Percentiles rank a stretch among this genome's conserved stretches.
phyloP scores from a whole-genome alignment of 2,329 filamentous ascomycete genomes.

The Paramyrothecium roridum region DNA sequence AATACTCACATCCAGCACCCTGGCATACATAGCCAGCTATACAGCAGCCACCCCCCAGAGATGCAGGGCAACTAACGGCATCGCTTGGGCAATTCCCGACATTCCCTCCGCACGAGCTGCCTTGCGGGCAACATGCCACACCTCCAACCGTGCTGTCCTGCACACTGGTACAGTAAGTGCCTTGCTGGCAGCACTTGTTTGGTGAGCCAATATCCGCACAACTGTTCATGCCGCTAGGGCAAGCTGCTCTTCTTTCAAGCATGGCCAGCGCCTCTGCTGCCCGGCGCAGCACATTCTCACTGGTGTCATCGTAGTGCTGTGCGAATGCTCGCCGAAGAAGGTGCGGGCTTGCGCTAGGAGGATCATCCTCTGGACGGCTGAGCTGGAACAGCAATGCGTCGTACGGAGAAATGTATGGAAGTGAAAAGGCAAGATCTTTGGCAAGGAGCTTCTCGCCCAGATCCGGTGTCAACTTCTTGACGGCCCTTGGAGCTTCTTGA shows the following conservation, averaged over 20 bases:
- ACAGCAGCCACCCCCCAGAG: constrained; percentile 72
- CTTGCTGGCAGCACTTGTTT: constrained; percentile 69
- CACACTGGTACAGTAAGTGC: constrained; percentile 64
- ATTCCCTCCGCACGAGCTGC: constrained; percentile 58
- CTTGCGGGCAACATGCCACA: constrained; percentile 72
- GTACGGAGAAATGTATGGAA: constrained; percentile 17
- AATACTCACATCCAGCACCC: constrained; percentile 64
- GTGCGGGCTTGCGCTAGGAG: constrained; percentile 11
- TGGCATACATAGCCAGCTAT: constrained; percentile 68
- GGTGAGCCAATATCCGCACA: constrained; percentile 64
- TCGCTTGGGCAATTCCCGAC: constrained; percentile 61
- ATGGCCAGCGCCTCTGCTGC: constrained; percentile 43
- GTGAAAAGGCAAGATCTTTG: constrained; percentile 57
- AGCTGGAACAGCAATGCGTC: constrained; percentile 24
- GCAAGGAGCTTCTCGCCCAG: constrained; percentile 71
- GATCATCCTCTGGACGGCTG: constrained; percentile 20
- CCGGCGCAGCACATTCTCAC: constrained; percentile 32
- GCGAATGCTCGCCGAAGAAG: constrained; percentile 50
- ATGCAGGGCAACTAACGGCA: constrained; percentile 62
- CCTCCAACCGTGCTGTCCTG: constrained; percentile 60
- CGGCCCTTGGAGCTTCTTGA: constrained; percentile 49
- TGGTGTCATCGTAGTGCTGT: constrained; percentile 34
- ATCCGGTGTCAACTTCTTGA: constrained; percentile 71
- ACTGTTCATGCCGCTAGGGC: constrained; percentile 62
- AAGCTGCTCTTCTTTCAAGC: constrained; percentile 59